Evolutionary conservation across 371 early-diverging fungal genomes (phyloP).

Genomic region (Mycotypha africana): DNA sequence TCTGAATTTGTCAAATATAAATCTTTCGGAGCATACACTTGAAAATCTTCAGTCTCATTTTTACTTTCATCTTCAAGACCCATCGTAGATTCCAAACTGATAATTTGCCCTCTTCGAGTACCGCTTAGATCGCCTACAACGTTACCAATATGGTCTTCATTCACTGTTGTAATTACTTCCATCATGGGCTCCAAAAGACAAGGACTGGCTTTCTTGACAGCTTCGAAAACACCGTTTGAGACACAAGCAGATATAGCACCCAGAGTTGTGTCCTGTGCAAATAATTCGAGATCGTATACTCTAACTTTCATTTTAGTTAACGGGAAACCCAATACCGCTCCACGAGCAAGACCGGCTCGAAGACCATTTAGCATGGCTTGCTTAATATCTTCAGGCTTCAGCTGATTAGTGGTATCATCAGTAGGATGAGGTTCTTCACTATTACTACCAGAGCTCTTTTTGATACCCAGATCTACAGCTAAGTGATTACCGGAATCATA

Average conservation of each 20-base stretch:
- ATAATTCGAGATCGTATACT: constrained; percentile 49
- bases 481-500: constrained; percentile 21
- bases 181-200: constrained; percentile 87
- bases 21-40: constrained; percentile 54
- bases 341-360: constrained; percentile 68
- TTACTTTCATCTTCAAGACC: constrained; percentile 38
- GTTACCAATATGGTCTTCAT: constrained; percentile 70
- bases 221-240: constrained; percentile 54
- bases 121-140: constrained; percentile 82
- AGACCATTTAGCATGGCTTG: constrained; percentile 68
- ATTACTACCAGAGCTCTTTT: neutral
- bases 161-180: constrained; percentile 68
- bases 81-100: constrained; percentile 36
- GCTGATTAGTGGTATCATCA: neutral
- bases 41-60: constrained; percentile 15
- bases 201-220: constrained; percentile 50
- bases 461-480: neutral
- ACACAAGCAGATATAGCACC: constrained; percentile 67
- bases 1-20: constrained; percentile 25
- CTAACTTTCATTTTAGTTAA: constrained; percentile 62
- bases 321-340: constrained; percentile 79
- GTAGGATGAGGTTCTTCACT: neutral
- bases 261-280: constrained; percentile 59
- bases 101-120: constrained; percentile 71
- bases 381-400: constrained; percentile 36